Evolutionary conservation across 2,329 filamentous ascomycete genomes (phyloP).

Genomic region (Paramyrothecium sp.): DNA sequence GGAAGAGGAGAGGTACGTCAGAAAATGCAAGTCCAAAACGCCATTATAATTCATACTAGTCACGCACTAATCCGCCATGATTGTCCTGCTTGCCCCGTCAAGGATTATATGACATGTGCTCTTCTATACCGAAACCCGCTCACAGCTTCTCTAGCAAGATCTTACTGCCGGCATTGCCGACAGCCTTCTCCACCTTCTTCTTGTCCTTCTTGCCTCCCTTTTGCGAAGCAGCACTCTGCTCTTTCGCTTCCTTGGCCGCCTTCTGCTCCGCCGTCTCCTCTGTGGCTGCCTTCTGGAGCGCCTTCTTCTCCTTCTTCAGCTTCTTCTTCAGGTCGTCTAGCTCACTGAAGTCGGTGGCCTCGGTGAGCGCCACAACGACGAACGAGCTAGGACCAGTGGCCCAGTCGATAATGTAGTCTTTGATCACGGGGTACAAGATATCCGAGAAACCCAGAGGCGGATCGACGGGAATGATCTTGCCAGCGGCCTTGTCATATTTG

Average conservation of each 20-base stretch:
- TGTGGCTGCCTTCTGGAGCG: constrained; percentile 64
- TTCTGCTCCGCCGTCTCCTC: constrained; percentile 56
- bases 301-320: constrained; percentile 71
- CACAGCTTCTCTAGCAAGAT: constrained; percentile 59
- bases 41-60: background rate
- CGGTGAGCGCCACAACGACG: constrained; percentile 77
- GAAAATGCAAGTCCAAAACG: background rate
- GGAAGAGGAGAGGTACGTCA: no score
- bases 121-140: constrained; percentile 2
- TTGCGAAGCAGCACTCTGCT: constrained; percentile 38
- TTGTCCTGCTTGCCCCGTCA: background rate
- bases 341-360: constrained; percentile 69
- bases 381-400: constrained; percentile 84
- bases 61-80: background rate
- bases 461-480: constrained; percentile 68
- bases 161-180: constrained; percentile 62
- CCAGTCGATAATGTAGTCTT: constrained; percentile 75
- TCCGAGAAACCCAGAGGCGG: constrained; percentile 79
- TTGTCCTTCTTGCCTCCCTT: constrained; percentile 41
- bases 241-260: constrained; percentile 47
- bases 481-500: constrained; percentile 73
- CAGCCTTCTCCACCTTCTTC: constrained; percentile 41
- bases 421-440: constrained; percentile 78
- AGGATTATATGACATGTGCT: background rate
- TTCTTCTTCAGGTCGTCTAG: constrained; percentile 65